Base-by-base conservation (phyloP, 2,329 filamentous ascomycete genomes). In the Talaromyces sp. region DNA sequence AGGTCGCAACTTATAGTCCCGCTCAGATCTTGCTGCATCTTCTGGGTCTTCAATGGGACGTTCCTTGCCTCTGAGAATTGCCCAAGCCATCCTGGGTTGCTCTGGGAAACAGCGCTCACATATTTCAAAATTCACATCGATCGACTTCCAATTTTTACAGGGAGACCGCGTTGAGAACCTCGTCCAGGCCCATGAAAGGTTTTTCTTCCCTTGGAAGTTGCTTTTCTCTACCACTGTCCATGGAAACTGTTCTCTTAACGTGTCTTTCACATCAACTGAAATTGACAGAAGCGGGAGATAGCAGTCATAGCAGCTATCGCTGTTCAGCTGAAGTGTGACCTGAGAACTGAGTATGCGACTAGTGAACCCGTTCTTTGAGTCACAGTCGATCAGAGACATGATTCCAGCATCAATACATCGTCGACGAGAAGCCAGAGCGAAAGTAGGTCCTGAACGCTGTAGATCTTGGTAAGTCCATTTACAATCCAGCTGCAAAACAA, bases 1-100 rank as follows among this genome's bases (percentile, higher is more conserved):
- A 2, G 84, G 81, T 13, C 81, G 76, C 19, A 72, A 72, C 68
- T 87, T 87, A 11, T 85, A 70, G 1, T 76, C 75, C 43, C 78
- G 76, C 69, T 88, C 86, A 66, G 82, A 86, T 0, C 71, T 65
- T 1, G 80, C 81, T 35, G 85, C 84, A 66, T 81, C 78, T 63
- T 79, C 71, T 0, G 81, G 79, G 67, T 87, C 80, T 69, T 87
- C 86, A 58, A 81, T 82, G 0, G 83, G 66, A 14, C 66, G 67
- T 6, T 72, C 71, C 50, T 69, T 71, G 11, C 62, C 52, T 54
- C 66, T 67, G 54, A 74, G 68, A 4, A 73, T 68, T 2, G 73
- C 71, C 78, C 77, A 79, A 11, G 74, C 60, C 9, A 78, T 72
- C 33, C 67, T 67, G 13, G 77, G 76, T 35, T 73, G 74, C 45